Percentiles rank a stretch among this genome's conserved stretches.
phyloP scores from a whole-genome alignment of 163 green algal species.

The Scenedesmus sp. region DNA sequence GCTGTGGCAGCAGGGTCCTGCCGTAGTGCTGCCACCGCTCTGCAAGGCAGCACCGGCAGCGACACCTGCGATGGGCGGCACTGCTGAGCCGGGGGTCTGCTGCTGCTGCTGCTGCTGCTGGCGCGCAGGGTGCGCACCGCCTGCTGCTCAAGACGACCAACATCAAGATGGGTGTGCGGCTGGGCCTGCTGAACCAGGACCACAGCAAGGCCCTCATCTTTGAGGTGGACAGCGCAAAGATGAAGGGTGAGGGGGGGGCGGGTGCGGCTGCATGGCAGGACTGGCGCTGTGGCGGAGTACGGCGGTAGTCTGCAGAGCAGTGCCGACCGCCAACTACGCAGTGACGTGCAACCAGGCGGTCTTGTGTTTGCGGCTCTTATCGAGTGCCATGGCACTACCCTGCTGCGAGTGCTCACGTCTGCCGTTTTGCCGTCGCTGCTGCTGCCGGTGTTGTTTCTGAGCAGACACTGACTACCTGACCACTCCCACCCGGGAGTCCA shows the following conservation, averaged over 20 bases:
- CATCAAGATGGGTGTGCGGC: constrained; percentile 72
- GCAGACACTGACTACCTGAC: constrained; percentile 52
- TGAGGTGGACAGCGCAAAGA: constrained; percentile 65
- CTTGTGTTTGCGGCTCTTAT: too few relatives aligned
- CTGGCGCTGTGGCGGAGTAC: too few relatives aligned
- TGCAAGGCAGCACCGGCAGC: not conserved
- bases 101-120: not conserved
- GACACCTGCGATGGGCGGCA: not conserved
- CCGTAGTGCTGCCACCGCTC: too few relatives aligned
- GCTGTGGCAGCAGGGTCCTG: too few relatives aligned
- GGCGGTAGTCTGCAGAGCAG: too few relatives aligned
- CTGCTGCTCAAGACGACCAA: constrained; percentile 77
- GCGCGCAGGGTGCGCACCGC: constrained; percentile 63
- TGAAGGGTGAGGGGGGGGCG: constrained; percentile 21
- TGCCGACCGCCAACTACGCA: too few relatives aligned
- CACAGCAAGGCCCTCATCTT: constrained; percentile 73
- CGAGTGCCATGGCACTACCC: too few relatives aligned
- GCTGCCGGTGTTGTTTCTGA: not conserved
- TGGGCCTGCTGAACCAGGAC: constrained; percentile 69
- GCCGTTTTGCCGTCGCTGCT: too few relatives aligned
- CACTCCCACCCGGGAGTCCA: constrained; percentile 14
- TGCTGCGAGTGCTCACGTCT: too few relatives aligned
- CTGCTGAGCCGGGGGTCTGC: not conserved
- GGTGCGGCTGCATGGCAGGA: too few relatives aligned
- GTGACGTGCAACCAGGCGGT: too few relatives aligned